These are phyloP conservation scores for Roridomyces roridus DNA, from an alignment of 768 basidiomycete species.

Conservation along the genomic window DNA sequence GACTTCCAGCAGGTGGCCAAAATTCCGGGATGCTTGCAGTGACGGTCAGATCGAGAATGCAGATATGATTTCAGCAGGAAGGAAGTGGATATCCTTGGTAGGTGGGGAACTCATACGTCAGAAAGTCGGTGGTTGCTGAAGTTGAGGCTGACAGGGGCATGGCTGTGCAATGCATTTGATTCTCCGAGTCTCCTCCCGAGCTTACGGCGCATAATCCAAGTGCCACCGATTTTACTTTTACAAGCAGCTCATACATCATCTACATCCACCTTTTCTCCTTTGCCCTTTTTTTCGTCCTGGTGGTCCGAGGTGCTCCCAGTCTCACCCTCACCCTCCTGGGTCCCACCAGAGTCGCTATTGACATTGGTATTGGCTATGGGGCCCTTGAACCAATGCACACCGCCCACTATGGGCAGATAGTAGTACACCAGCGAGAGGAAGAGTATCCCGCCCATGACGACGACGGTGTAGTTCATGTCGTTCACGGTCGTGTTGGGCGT, in stretches of 20 bases:
- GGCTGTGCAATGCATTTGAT: no score
- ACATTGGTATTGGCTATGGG: slow-evolving; percentile 11
- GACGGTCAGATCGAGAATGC: background rate
- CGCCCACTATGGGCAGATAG: slow-evolving; percentile 54
- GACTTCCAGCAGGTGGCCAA: background rate
- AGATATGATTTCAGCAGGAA: slow-evolving; percentile 6
- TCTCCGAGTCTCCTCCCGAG: no score
- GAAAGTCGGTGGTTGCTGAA: no score
- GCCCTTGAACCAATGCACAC: slow-evolving; percentile 36
- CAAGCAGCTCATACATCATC: no score
- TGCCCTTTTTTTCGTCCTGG: no score
- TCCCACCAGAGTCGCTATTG: slow-evolving; percentile 2
- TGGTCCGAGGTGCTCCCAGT: background rate
- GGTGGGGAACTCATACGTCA: background rate
- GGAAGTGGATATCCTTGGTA: no score
- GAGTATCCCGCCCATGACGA: slow-evolving; percentile 61
- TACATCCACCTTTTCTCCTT: no score
- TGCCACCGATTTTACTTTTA: no score
- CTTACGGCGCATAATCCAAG: no score
- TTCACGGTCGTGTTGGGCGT: slow-evolving; percentile 43
- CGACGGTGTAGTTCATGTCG: slow-evolving; percentile 68
- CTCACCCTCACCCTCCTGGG: no score
- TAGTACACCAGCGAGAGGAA: slow-evolving; percentile 61
- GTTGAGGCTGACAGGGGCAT: no score
- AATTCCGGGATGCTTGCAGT: background rate